Conservation (phyloP, 495 filamentous ascomycete genomes). For the Neurospora sp. region DNA sequence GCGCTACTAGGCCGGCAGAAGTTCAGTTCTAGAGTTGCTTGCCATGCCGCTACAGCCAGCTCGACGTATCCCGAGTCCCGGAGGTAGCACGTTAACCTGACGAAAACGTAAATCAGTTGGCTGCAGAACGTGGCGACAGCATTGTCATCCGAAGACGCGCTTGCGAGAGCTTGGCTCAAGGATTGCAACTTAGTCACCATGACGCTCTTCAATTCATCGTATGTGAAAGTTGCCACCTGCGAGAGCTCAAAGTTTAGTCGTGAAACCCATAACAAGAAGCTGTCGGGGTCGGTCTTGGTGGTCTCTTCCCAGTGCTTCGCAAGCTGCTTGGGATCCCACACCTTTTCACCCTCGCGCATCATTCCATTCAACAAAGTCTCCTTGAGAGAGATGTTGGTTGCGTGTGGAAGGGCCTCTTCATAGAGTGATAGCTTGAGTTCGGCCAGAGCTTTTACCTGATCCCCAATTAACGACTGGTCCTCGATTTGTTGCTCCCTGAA, state of each 20-base stretch:
- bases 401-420: slow-evolving; percentile 59
- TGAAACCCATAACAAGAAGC: slow-evolving; percentile 57
- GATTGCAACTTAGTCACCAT: slow-evolving; percentile 47
- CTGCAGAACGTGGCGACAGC: slow-evolving; percentile 15
- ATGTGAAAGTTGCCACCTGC: slow-evolving; percentile 55
- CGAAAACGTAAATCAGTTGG: slow-evolving; percentile 60
- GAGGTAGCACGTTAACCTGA: slow-evolving; percentile 63
- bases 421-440: slow-evolving; percentile 76
- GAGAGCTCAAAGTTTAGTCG: slow-evolving; percentile 71
- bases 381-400: slow-evolving; percentile 25
- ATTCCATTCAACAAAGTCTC: slow-evolving; percentile 55
- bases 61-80: slow-evolving; percentile 76
- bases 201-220: slow-evolving; percentile 47
- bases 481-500: slow-evolving; percentile 29
- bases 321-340: slow-evolving; percentile 61
- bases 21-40: slow-evolving; percentile 66
- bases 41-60: slow-evolving; percentile 69
- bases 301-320: slow-evolving; percentile 54
- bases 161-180: slow-evolving; percentile 29
- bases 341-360: slow-evolving; percentile 57
- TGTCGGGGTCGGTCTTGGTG: slow-evolving; percentile 46
- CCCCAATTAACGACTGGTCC: background rate
- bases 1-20: slow-evolving; percentile 40
- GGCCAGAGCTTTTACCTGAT: slow-evolving; percentile 47
- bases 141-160: slow-evolving; percentile 13